phyloP scores from a whole-genome alignment of 352 stramenopile species.

The Thraustotheca clavata region DNA sequence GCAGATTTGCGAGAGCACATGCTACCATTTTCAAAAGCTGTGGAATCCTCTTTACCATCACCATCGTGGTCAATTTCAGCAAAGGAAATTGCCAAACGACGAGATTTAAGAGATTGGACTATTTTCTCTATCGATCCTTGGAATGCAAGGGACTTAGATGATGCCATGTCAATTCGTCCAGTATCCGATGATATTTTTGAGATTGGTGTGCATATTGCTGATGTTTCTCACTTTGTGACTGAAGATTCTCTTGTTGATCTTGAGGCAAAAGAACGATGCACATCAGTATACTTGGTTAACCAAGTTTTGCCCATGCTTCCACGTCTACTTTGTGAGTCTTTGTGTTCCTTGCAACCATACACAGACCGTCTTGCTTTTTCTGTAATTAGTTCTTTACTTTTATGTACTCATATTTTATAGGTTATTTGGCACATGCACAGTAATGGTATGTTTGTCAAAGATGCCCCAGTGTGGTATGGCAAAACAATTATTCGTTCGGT shows the following conservation, averaged over 20 bases:
- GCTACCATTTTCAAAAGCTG: slow-evolving; percentile 50
- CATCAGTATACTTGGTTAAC: slow-evolving; percentile 96
- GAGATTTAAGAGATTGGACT: slow-evolving; percentile 86
- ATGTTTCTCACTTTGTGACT: slow-evolving; percentile 95
- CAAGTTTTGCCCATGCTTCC: slow-evolving; percentile 95
- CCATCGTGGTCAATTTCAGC: slow-evolving; percentile 66
- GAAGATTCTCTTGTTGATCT: slow-evolving; percentile 86
- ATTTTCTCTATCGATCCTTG: slow-evolving; percentile 98
- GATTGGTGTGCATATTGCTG: slow-evolving; percentile 97
- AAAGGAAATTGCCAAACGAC: slow-evolving; percentile 70
- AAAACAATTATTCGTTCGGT: slow-evolving; percentile 97
- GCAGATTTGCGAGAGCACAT: slow-evolving; percentile 71
- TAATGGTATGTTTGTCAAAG: slow-evolving; percentile 87
- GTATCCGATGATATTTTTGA: slow-evolving; percentile 64
- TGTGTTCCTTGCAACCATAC: slow-evolving; percentile 95
- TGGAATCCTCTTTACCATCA: slow-evolving; percentile 63
- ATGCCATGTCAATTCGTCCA: slow-evolving; percentile 89
- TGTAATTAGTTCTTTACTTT: slow-evolving; percentile 2
- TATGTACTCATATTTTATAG: neutral
- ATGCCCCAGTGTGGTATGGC: slow-evolving; percentile 92
- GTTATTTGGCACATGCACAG: slow-evolving; percentile 96
- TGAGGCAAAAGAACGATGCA: slow-evolving; percentile 89
- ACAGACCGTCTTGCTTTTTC: slow-evolving; percentile 94
- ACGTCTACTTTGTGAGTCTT: slow-evolving; percentile 91
- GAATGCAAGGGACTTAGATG: slow-evolving; percentile 94